These are phyloP conservation scores for Bacterosira constricta DNA, from an alignment of 108 stramenopile genomes.

Conservation along the genomic window DNA sequence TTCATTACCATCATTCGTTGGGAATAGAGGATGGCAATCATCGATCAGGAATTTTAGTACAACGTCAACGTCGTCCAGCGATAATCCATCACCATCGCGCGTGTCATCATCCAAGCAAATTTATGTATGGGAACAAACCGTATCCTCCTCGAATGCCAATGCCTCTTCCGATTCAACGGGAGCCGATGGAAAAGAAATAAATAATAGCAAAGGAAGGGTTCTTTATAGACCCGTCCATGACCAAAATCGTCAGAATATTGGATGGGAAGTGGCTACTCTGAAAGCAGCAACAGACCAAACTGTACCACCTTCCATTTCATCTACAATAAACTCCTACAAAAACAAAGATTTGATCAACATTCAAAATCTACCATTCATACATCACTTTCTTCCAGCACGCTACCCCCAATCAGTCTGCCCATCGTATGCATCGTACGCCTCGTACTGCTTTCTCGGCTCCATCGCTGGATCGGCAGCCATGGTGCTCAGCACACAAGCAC, in stretches of 20 bases:
- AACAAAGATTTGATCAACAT: conserved; percentile 16
- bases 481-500: conserved; percentile 90
- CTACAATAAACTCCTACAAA: neutral
- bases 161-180: conserved; percentile 4
- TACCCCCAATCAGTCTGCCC: conserved; percentile 79
- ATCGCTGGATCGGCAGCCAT: conserved; percentile 80
- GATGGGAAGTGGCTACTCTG: conserved; percentile 25
- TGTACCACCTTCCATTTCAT: neutral
- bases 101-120: conserved; percentile 2
- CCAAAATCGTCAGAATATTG: neutral
- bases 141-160: conserved; percentile 25
- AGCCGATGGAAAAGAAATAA: neutral
- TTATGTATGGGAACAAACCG: conserved; percentile 24
- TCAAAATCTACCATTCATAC: conserved; percentile 38
- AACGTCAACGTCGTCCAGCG: neutral
- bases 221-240: conserved; percentile 9
- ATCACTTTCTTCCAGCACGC: conserved; percentile 79
- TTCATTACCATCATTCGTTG: neutral
- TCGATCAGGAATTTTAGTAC: too few relatives aligned
- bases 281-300: neutral
- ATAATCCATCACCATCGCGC: neutral
- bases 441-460: conserved; percentile 64
- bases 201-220: conserved; percentile 4
- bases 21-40: neutral
- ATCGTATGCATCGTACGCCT: conserved; percentile 71